Evolutionary conservation across 2,329 filamentous ascomycete species (phyloP).

Genomic region (Paecilomyces sp.): DNA sequence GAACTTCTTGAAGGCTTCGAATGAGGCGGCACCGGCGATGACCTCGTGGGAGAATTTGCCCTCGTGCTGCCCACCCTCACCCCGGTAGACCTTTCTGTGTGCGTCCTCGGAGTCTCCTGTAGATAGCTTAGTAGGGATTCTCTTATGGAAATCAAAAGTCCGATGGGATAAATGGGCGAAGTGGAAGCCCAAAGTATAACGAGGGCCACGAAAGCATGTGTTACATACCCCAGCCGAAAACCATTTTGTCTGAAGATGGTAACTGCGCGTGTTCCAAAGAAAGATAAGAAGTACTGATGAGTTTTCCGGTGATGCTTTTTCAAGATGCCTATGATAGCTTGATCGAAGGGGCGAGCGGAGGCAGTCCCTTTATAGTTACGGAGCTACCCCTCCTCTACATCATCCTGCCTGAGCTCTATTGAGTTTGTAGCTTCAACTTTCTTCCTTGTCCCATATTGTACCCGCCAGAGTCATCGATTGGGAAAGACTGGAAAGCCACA

Average conservation of each 20-base stretch:
- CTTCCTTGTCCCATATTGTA: not conserved
- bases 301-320: constrained; percentile 4
- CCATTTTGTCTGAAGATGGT: constrained; percentile 18
- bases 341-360: not conserved
- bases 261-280: not conserved
- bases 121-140: not conserved
- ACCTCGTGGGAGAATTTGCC: constrained; percentile 65
- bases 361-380: not conserved
- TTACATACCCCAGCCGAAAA: constrained; percentile 27
- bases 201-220: not conserved
- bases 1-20: constrained; percentile 72
- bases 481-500: not conserved
- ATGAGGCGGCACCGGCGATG: constrained; percentile 67
- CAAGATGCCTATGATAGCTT: not conserved
- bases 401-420: not conserved
- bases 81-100: constrained; percentile 50
- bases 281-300: constrained; percentile 11
- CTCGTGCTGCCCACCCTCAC: constrained; percentile 45
- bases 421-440: not conserved
- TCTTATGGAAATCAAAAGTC: constrained; percentile 1
- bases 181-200: not conserved
- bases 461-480: not conserved
- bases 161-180: not conserved
- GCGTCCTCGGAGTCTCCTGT: constrained; percentile 47
- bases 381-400: not conserved